Evolutionary conservation across 192 early-diverging fungal species (phyloP).

Genomic region (Funneliformis geosporum): DNA sequence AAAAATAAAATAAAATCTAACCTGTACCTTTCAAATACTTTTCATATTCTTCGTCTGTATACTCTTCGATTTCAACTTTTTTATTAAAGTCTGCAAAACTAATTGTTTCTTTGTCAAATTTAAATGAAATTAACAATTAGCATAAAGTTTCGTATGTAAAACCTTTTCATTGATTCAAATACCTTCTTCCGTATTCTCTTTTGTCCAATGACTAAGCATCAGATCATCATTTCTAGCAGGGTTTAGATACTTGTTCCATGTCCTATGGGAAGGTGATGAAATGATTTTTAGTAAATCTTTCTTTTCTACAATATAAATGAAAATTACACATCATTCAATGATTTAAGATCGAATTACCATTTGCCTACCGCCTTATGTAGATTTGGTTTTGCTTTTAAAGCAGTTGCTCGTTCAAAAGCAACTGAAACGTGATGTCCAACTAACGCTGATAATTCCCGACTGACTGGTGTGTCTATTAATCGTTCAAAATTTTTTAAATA

Average conservation of each 20-base stretch:
- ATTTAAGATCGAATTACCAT: conserved; percentile 51
- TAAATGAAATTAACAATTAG: conserved; percentile 14
- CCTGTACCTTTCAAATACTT: conserved; percentile 59
- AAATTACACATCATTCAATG: not conserved
- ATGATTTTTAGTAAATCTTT: not conserved
- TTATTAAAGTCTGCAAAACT: conserved; percentile 80
- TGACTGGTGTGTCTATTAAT: not conserved
- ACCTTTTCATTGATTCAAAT: conserved; percentile 5
- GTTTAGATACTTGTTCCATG: conserved; percentile 68
- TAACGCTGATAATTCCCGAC: not conserved
- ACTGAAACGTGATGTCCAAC: conserved; percentile 38
- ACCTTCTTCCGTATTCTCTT: conserved; percentile 60
- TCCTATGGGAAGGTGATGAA: conserved; percentile 47
- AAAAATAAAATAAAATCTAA: not conserved
- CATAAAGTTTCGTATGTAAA: not conserved
- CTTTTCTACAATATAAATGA: not conserved
- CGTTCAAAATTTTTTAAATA: not conserved
- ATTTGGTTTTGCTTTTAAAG: conserved; percentile 73
- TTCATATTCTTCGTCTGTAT: conserved; percentile 86
- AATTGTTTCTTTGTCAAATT: conserved; percentile 54
- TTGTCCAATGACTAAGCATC: conserved; percentile 77
- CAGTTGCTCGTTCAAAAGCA: conserved; percentile 55
- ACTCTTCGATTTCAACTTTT: conserved; percentile 63
- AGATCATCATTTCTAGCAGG: conserved; percentile 77
- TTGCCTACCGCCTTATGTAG: conserved; percentile 64